Percentiles rank a stretch among this genome's conserved stretches.
phyloP scores from a whole-genome alignment of 1,139 yeast genomes.

The Hemisphaericaspora xylanilytica region DNA sequence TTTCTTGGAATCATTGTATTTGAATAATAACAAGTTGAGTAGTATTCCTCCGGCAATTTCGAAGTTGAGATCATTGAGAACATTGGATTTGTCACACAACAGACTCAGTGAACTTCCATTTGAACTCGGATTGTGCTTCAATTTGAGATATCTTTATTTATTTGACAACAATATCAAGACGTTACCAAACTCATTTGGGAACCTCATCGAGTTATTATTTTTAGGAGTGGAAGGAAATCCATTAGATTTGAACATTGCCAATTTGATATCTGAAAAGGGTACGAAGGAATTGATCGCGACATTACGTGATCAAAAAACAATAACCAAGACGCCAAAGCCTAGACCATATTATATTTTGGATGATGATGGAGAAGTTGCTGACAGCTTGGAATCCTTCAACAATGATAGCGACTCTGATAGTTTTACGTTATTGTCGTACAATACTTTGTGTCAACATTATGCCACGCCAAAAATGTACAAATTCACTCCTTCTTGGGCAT shows the following conservation, averaged over 20 bases:
- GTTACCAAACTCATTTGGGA: constrained; percentile 84
- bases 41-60: constrained; percentile 68
- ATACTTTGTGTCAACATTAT: constrained; percentile 91
- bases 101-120: constrained; percentile 66
- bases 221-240: constrained; percentile 95
- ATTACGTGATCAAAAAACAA: constrained; percentile 80
- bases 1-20: constrained; percentile 81
- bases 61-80: constrained; percentile 69
- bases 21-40: constrained; percentile 81
- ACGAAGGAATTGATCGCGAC: constrained; percentile 78
- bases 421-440: constrained; percentile 83
- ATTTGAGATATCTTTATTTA: constrained; percentile 75
- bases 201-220: constrained; percentile 77
- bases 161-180: constrained; percentile 81
- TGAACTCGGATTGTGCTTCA: constrained; percentile 80
- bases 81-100: constrained; percentile 83
- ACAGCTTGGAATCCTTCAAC: constrained; percentile 32
- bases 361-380: constrained; percentile 67
- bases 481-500: constrained; percentile 96
- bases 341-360: constrained; percentile 81
- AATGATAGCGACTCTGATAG: constrained; percentile 27
- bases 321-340: constrained; percentile 60
- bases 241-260: constrained; percentile 61
- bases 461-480: constrained; percentile 91
- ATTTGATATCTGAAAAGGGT: constrained; percentile 76